These are phyloP conservation scores for Trichosporon faecale DNA, from an alignment of 1,284 basidiomycete genomes.

Conservation along the genomic window DNA sequence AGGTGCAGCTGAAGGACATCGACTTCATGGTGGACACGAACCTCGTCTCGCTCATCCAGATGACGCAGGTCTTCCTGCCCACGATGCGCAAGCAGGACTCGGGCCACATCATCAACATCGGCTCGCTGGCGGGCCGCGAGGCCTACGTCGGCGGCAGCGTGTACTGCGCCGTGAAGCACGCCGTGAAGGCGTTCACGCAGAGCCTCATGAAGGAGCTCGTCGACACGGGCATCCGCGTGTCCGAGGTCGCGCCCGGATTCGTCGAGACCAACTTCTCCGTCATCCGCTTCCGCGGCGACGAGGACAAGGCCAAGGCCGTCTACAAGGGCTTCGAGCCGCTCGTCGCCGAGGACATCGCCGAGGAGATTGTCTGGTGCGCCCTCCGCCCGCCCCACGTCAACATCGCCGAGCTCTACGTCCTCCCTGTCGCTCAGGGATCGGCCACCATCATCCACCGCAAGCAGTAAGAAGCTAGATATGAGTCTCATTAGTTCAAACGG, in stretches of 20 bases:
- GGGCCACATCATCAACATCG: conserved; percentile 83
- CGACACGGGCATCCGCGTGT: conserved; percentile 79
- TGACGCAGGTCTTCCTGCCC: conserved; percentile 40
- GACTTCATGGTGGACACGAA: conserved; percentile 81
- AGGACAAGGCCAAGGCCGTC: conserved; percentile 71
- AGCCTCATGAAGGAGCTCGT: conserved; percentile 77
- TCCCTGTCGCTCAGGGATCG: conserved; percentile 28
- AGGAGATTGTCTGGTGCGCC: conserved; percentile 94
- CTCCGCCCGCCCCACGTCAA: conserved; percentile 81
- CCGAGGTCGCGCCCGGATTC: conserved; percentile 78
- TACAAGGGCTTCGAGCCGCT: conserved; percentile 77
- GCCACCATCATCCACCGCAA: conserved; percentile 29
- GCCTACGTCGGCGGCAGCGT: conserved; percentile 75
- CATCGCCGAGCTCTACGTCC: conserved; percentile 64
- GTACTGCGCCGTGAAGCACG: conserved; percentile 54
- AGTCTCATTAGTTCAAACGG: not conserved
- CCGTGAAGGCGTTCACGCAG: conserved; percentile 80
- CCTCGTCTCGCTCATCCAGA: conserved; percentile 23
- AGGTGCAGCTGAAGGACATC: conserved; percentile 27
- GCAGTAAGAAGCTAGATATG: conserved; percentile 15
- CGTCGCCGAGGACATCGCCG: conserved; percentile 76
- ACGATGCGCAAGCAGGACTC: conserved; percentile 80
- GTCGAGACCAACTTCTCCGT: conserved; percentile 62
- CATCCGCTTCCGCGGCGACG: conserved; percentile 76
- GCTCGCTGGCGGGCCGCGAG: conserved; percentile 83